Conservation (phyloP, 345 rosid genomes). For the Lumnitzera racemosa region DNA sequence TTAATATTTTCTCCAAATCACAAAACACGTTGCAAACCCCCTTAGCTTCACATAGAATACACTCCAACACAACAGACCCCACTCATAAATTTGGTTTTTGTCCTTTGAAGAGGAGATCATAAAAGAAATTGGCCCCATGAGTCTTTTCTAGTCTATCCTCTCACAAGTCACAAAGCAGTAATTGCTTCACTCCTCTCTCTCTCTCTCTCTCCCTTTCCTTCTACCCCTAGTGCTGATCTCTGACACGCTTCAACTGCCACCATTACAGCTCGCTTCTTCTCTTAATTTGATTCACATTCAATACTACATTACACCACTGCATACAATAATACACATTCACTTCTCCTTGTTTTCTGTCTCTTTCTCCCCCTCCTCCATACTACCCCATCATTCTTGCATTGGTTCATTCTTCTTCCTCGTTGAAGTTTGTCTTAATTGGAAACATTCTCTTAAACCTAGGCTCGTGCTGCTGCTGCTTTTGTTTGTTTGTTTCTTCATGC, state of each 20-base stretch:
- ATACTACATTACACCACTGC: neutral
- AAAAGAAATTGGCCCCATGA: constrained; percentile 1
- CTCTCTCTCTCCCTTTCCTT: neutral
- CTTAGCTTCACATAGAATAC: neutral
- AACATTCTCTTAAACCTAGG: too few species aligned
- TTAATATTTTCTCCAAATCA: too few species aligned
- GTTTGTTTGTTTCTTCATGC: too few species aligned
- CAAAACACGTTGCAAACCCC: too few species aligned
- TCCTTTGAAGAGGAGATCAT: neutral
- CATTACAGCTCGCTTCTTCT: constrained; percentile 5
- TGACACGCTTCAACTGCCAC: constrained; percentile 20
- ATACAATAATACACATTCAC: neutral
- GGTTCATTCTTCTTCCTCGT: neutral
- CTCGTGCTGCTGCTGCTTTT: too few species aligned
- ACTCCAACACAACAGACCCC: neutral
- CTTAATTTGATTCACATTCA: constrained; percentile 1
- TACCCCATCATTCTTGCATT: too few species aligned
- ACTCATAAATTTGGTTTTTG: constrained; percentile 5
- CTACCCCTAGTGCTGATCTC: constrained; percentile 1
- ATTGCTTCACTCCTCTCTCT: neutral
- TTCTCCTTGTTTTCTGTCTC: neutral
- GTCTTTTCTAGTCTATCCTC: constrained; percentile 3
- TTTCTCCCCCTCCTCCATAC: neutral
- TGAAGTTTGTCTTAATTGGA: too few species aligned
- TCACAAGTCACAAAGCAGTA: neutral